These are phyloP conservation scores for Ceratocystiopsis brevicomis DNA, from an alignment of 2,329 filamentous ascomycete genomes.

Conservation along the genomic window DNA sequence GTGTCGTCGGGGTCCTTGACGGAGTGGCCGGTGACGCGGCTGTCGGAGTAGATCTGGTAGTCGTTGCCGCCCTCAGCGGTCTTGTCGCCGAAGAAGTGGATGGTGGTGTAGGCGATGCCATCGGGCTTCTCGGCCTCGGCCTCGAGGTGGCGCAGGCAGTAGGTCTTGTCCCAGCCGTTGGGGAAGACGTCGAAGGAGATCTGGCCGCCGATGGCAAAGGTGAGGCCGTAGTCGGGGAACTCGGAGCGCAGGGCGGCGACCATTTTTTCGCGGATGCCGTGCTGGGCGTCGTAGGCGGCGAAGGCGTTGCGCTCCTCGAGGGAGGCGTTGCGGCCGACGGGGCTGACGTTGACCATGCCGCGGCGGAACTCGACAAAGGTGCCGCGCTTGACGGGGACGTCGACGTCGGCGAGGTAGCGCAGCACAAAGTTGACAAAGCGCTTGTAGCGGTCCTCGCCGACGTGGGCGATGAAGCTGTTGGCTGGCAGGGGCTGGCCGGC, in stretches of 20 bases:
- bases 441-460: constrained; percentile 74
- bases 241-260: constrained; percentile 58
- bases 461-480: constrained; percentile 77
- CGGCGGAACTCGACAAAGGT: constrained; percentile 81
- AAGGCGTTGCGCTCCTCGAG: constrained; percentile 65
- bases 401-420: constrained; percentile 68
- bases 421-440: constrained; percentile 56
- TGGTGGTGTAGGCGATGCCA: constrained; percentile 61
- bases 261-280: constrained; percentile 59
- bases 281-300: constrained; percentile 58
- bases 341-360: constrained; percentile 77
- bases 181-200: constrained; percentile 99
- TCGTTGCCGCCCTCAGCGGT: constrained; percentile 81
- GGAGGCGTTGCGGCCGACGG: constrained; percentile 72
- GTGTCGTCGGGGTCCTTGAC: constrained; percentile 74
- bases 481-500: constrained; percentile 56
- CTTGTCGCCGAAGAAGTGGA: constrained; percentile 99
- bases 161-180: constrained; percentile 94
- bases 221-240: constrained; percentile 54
- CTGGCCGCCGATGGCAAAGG: constrained; percentile 81
- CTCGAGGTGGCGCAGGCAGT: constrained; percentile 78
- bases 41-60: constrained; percentile 77
- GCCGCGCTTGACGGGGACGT: constrained; percentile 65
- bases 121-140: constrained; percentile 51
- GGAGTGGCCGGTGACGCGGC: constrained; percentile 65